Evolutionary conservation across 768 basidiomycete species (phyloP), one percentile per base, ranked within the genome.

Genomic region (Termitomyces sp.): DNA sequence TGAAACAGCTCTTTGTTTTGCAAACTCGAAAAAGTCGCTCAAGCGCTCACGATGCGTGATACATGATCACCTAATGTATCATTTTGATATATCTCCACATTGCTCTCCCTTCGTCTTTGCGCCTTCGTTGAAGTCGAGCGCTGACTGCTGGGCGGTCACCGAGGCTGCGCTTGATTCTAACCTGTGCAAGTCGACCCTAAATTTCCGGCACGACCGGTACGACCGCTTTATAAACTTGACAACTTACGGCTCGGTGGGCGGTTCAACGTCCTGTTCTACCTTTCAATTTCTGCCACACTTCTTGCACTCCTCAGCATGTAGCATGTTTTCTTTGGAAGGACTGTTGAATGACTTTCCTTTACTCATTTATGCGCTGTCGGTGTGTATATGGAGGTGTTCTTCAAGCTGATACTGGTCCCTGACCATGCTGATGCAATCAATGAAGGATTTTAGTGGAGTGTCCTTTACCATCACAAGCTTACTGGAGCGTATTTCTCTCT

Each of bases 151-250:
- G 17, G 2, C 3, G 28, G 9, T 8, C 16, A 9, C 43, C 23
- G 16, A n/a, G 8, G 37, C 44, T 57, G 43, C 25, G 35, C 40
- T 34, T 45, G 35, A 40, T 55, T 23, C 16, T 28, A 32, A 51
- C 11, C 60, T 47, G 25, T 23, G 30, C 34, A 7, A 28, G 37
- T 59, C n/a, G n/a, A n/a, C n/a, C n/a, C n/a, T n/a, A n/a, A n/a
- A n/a, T n/a, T n/a, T n/a, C n/a, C n/a, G n/a, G n/a, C n/a, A n/a
- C n/a, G n/a, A n/a, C n/a, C 72, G 70, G 65, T 62, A 59, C 62
- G 45, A 69, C 67, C 70, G 70, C 72, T n/a, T n/a, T 63, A 72
- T 70, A 75, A 17, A 71, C 72, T 64, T 68, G 64, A 60, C 67
- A 64, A 66, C 68, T 55, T 65, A 49, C 61, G 65, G 66, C 66